These are phyloP conservation scores for Backusella macrospora DNA, from an alignment of 192 early-diverging fungal genomes.

Conservation along the genomic window DNA sequence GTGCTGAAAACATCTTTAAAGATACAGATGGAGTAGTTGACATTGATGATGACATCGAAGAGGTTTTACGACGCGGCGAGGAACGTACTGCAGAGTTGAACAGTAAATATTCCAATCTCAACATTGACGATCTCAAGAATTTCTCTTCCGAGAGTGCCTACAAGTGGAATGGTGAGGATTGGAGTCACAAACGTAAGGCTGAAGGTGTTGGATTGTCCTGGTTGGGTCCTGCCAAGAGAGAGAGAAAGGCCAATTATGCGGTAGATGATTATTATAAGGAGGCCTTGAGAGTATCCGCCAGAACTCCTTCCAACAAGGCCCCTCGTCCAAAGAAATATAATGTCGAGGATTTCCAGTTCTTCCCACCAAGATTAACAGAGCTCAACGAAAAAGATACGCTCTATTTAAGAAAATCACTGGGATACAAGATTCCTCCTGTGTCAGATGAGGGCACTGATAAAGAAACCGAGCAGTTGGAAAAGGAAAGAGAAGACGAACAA, in stretches of 20 bases:
- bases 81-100: conserved; percentile 89
- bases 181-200: conserved; percentile 73
- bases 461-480: conserved; percentile 51
- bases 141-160: conserved; percentile 86
- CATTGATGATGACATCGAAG: conserved; percentile 83
- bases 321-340: conserved; percentile 70
- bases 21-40: conserved; percentile 42
- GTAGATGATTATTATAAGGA: conserved; percentile 94
- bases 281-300: conserved; percentile 69
- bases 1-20: conserved; percentile 85
- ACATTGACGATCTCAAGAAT: conserved; percentile 92
- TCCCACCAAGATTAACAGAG: conserved; percentile 72
- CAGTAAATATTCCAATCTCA: conserved; percentile 85
- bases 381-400: conserved; percentile 85
- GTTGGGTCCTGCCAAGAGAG: conserved; percentile 95
- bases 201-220: conserved; percentile 69
- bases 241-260: conserved; percentile 90
- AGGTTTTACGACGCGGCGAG: conserved; percentile 78
- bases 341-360: conserved; percentile 93
- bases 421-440: conserved; percentile 66
- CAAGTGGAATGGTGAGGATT: conserved; percentile 97
- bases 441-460: conserved; percentile 38
- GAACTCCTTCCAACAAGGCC: conserved; percentile 54
- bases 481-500: conserved; percentile 76
- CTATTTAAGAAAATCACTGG: conserved; percentile 69